Evolutionary conservation across 2,329 filamentous ascomycete genomes (phyloP).

Genomic region (Aspergillus pseudoterreus): DNA sequence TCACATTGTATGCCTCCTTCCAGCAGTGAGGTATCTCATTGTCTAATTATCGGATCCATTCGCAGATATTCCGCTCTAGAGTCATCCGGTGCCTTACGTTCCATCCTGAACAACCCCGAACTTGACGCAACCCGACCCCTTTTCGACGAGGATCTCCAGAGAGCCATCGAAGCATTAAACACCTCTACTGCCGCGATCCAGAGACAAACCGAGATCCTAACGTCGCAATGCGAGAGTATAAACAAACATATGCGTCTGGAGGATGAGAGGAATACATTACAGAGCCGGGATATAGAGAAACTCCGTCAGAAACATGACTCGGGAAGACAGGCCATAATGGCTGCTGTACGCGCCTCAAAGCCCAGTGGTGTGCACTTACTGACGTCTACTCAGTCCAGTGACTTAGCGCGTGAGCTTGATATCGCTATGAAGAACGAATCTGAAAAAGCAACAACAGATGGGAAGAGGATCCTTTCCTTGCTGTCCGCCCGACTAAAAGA

Average conservation of each 20-base stretch:
- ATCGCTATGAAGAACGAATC: conserved; percentile 25
- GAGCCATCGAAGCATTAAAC: conserved; percentile 33
- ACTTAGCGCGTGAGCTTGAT: conserved; percentile 33
- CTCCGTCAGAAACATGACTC: conserved; percentile 34
- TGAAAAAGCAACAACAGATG: conserved; percentile 29
- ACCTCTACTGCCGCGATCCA: conserved; percentile 34
- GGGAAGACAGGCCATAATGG: conserved; percentile 30
- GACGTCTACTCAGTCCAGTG: conserved; percentile 27
- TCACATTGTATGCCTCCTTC: conserved; percentile 27
- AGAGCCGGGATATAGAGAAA: conserved; percentile 24
- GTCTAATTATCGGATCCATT: too few species aligned
- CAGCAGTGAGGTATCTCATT: neutral
- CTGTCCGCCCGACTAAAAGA: conserved; percentile 33
- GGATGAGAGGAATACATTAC: conserved; percentile 19
- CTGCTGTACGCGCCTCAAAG: conserved; percentile 25
- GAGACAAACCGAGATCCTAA: conserved; percentile 31
- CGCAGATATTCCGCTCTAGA: conserved; percentile 34
- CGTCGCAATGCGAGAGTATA: conserved; percentile 28
- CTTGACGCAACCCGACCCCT: conserved; percentile 33
- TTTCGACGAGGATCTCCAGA: conserved; percentile 36
- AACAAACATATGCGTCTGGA: conserved; percentile 22
- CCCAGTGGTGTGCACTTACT: conserved; percentile 5
- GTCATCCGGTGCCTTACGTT: conserved; percentile 25
- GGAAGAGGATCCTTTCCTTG: conserved; percentile 30
- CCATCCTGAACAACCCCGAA: conserved; percentile 24